Conservation (phyloP, 23 red algal species). For the Gracilaria domingensis region DNA sequence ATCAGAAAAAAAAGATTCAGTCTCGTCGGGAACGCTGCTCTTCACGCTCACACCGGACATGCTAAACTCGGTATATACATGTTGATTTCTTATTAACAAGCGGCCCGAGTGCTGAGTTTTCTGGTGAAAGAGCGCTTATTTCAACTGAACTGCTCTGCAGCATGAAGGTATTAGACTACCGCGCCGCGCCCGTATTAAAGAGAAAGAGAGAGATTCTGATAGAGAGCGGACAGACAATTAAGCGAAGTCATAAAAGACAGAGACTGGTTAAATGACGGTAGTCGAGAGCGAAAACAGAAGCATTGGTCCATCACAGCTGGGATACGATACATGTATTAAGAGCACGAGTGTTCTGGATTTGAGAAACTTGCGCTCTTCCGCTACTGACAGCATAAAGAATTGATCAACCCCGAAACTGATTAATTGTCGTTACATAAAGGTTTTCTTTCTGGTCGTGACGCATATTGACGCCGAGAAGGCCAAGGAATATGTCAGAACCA, state of each 20-base stretch:
- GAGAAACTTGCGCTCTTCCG: not conserved
- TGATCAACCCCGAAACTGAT: not conserved
- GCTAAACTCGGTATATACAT: no score
- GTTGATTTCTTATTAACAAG: no score
- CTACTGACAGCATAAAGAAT: not conserved
- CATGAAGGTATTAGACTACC: no score
- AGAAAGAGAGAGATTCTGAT: not conserved
- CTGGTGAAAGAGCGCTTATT: no score
- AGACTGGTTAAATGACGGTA: not conserved
- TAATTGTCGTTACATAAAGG: not conserved
- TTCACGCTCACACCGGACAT: no score
- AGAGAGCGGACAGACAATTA: not conserved
- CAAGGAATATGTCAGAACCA: not conserved
- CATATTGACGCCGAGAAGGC: not conserved
- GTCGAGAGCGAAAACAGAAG: not conserved
- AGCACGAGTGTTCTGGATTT: not conserved
- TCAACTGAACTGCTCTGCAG: no score
- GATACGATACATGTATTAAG: not conserved
- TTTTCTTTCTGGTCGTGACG: not conserved
- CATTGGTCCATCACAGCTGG: not conserved
- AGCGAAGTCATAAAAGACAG: not conserved
- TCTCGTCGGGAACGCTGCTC: no score
- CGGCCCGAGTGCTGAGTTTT: no score
- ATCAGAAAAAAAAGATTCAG: no score
- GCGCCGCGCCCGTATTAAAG: no score